Percentiles rank a stretch among this genome's conserved stretches.
Conservation (phyloP, 371 early-diverging fungal species). For the Mycotypha africana region DNA sequence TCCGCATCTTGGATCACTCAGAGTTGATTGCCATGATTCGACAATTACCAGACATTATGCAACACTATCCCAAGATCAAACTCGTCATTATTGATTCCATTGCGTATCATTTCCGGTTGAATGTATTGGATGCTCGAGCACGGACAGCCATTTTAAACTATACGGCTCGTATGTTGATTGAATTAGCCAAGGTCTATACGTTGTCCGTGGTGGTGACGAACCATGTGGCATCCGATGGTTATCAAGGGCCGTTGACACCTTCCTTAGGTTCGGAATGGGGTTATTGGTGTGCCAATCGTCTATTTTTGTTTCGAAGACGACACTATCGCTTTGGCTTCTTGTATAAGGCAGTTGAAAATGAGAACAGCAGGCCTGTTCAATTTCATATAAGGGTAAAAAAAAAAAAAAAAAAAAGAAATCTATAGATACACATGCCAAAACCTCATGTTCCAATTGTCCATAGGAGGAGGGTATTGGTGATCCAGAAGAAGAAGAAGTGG, state of each 20-base stretch:
- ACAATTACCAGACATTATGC: constrained; percentile 45
- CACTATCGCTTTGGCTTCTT: constrained; percentile 9
- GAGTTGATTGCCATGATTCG: constrained; percentile 51
- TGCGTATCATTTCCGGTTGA: constrained; percentile 58
- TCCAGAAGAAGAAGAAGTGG: constrained; percentile 7
- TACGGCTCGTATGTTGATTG: constrained; percentile 39
- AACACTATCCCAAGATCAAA: constrained; percentile 38
- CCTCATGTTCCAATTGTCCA: too few species aligned
- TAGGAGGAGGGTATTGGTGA: constrained; percentile 10
- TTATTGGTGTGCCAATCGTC: constrained; percentile 13
- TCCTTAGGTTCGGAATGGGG: constrained; percentile 16
- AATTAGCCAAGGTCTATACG: constrained; percentile 32
- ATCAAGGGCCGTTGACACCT: constrained; percentile 9
- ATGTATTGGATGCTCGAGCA: constrained; percentile 34
- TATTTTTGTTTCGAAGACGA: constrained; percentile 10
- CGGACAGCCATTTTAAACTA: constrained; percentile 40
- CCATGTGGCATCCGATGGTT: constrained; percentile 12
- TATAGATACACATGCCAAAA: too few species aligned
- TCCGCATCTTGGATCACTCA: constrained; percentile 42
- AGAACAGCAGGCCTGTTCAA: constrained; percentile 1
- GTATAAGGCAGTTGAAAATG: constrained; percentile 9
- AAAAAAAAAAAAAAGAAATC: too few species aligned
- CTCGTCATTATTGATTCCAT: constrained; percentile 61
- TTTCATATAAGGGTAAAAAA: constrained; percentile 13
- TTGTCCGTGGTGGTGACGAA: constrained; percentile 31